Evolutionary conservation across 176 grass and related monocot species (phyloP), one percentile per base, ranked within the genome.

Genomic region (Paspalum vaginatum): DNA sequence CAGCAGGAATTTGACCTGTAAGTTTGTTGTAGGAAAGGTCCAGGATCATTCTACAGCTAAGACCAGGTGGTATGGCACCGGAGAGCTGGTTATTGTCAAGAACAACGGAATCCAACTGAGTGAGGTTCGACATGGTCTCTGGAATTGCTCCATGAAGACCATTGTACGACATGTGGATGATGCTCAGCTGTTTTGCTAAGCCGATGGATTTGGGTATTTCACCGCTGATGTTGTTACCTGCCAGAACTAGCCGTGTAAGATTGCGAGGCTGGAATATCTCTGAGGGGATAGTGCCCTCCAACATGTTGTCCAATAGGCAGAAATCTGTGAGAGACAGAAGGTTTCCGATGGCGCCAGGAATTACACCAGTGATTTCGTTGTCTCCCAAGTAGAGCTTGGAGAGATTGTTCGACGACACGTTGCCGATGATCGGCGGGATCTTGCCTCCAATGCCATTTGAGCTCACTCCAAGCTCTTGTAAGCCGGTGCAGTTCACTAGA

Each of bases 21-120:
- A 95, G 58, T 49, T 60, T 72, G 60, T 95, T 95, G 27, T 88
- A 65, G 46, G 93, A 95, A 50, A 95, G 81, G 75, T 96, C 90
- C 27, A 96, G 20, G 17, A 24, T 79, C 47, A 84, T 40, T 50
- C 68, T 78, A 68, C 87, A 69, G 24, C 79, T 81, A 26, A 92
- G 83, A 14, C 84, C 80, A 8, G 39, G 61, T n/a, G 93, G 90
- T 79, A 96, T 96, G 43, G 81, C 47, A 6, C 89, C 93, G 0
- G 90, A 87, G 79, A 96, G 85, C 72, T 77, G 78, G 76, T 96
- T 96, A 77, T 96, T 76, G 10, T 87, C 67, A 50, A 95, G 79
- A 65, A 77, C 51, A 15, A 90, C 67, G 26, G 18, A 39, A 5
- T 81, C 93, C 2, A 92, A 63, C 39, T 75, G 56, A 75, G 61